Evolutionary conservation across 1,139 yeast species (phyloP), one percentile per base, ranked within the genome.

Genomic region (Blastobotrys serpentis): DNA sequence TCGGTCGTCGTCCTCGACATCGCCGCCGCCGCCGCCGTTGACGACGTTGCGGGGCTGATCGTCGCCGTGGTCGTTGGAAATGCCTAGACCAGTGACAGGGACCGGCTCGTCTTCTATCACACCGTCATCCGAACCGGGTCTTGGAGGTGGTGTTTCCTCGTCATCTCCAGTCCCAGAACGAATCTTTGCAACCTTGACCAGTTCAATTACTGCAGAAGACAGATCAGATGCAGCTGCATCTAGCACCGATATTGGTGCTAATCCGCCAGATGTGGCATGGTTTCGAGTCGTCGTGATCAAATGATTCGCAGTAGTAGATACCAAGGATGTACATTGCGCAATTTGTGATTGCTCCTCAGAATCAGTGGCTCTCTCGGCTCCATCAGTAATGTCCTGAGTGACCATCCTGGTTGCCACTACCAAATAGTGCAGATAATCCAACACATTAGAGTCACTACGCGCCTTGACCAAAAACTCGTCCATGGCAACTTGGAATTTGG

Each of bases 191-290:
- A 74, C 69, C 25, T 79, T 72, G 25, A 86, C 67, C 51, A 86
- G 74, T 57, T 86, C 95, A 61, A 90, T 82, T 11, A 88, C 77
- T 1, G 89, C 75, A 59, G 83, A 84, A 11, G 83, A 75, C 42
- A 90, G 70, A 61, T 89, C 96, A 30, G 87, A 78, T 8, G 88
- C 72, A 0, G 97, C 84, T 21, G 90, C 81, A 66, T 88, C 87
- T 34, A 90, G 74, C 7, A 89, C 77, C 30, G 86, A 72, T 49
- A 77, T 77, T 1, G 98, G 97, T 47, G 88, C 69, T 11, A 86
- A 62, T 6, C 77, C 76, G 4, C 78, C 72, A 53, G 86, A 82
- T 4, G 81, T 70, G 1, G 87, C 81, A 65, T 74, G 86, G 63
- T 88, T 88, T 60, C 96, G 77, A 0, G 95, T 78, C 0, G 92